Evolutionary conservation across 345 rosid genomes (phyloP).

Genomic region (Corchorus capsularis): DNA sequence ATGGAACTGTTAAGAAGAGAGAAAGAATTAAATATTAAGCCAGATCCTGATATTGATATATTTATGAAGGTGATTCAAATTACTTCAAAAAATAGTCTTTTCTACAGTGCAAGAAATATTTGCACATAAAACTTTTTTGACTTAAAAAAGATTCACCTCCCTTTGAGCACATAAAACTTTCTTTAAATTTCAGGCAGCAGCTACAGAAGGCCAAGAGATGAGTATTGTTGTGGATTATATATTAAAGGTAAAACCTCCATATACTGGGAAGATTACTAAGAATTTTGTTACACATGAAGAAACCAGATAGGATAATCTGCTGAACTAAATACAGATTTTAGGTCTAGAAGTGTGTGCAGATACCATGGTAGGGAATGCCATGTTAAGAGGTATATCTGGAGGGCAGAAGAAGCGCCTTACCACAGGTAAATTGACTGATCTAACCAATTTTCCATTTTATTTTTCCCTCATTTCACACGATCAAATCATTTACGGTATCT

Average conservation of each 20-base stretch:
- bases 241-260: constrained; percentile 39
- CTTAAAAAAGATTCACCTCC: too few species aligned
- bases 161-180: too few species aligned
- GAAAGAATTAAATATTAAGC: constrained; percentile 67
- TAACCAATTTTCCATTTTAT: not conserved
- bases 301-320: not conserved
- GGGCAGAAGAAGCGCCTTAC: constrained; percentile 82
- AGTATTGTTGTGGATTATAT: constrained; percentile 56
- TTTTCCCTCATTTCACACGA: not conserved
- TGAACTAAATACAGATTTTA: constrained; percentile 43
- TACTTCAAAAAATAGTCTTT: not conserved
- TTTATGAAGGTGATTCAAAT: constrained; percentile 69
- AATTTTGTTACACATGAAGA: not conserved
- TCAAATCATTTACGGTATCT: not conserved
- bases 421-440: constrained; percentile 44
- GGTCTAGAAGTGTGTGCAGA: constrained; percentile 74
- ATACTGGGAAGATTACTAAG: not conserved
- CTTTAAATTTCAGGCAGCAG: constrained; percentile 45
- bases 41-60: constrained; percentile 78
- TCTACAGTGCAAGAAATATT: too few species aligned
- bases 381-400: constrained; percentile 79
- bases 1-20: constrained; percentile 42
- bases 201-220: constrained; percentile 47
- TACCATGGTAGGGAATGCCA: constrained; percentile 61
- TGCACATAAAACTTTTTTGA: too few species aligned